phyloP scores from a whole-genome alignment of 2,329 filamentous ascomycete species.

The Trichoderma sp. region DNA sequence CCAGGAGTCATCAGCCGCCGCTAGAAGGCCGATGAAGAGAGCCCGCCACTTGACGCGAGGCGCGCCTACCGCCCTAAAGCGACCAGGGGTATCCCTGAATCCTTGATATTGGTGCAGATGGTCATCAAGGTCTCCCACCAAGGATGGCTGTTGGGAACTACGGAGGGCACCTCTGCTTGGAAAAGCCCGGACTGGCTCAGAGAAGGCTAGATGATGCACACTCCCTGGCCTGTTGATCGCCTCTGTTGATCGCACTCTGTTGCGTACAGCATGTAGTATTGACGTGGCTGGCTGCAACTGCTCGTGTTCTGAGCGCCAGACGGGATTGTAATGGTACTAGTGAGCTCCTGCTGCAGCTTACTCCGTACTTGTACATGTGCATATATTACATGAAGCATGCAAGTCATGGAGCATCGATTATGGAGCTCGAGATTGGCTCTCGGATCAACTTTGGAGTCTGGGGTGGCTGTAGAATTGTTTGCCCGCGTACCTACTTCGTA shows the following conservation, averaged over 20 bases:
- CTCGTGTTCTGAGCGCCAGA: background rate
- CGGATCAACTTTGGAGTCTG: slow-evolving; percentile 3
- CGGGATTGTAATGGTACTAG: background rate
- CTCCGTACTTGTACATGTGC: slow-evolving; percentile 12
- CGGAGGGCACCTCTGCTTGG: background rate
- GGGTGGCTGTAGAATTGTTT: background rate
- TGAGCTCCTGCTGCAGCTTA: slow-evolving; percentile 10
- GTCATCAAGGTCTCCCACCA: background rate
- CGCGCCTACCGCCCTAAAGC: background rate
- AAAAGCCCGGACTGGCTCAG: background rate
- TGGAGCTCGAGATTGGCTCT: slow-evolving; percentile 15
- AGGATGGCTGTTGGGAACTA: background rate
- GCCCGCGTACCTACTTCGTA: background rate
- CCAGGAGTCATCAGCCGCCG: slow-evolving; percentile 4
- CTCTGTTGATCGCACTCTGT: background rate
- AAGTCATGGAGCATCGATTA: slow-evolving; percentile 7
- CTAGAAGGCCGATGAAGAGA: slow-evolving; percentile 1
- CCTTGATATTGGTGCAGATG: slow-evolving; percentile 1
- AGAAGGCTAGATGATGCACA: background rate
- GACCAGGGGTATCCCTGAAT: slow-evolving; percentile 1
- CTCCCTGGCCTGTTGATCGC: background rate
- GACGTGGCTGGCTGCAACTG: slow-evolving; percentile 16
- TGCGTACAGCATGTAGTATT: background rate
- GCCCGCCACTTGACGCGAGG: slow-evolving; percentile 13
- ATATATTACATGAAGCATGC: slow-evolving; percentile 21